Percentiles rank a stretch among this genome's conserved stretches.
Conservation (phyloP, 2,329 filamentous ascomycete genomes). For the Aspergillus niger region DNA sequence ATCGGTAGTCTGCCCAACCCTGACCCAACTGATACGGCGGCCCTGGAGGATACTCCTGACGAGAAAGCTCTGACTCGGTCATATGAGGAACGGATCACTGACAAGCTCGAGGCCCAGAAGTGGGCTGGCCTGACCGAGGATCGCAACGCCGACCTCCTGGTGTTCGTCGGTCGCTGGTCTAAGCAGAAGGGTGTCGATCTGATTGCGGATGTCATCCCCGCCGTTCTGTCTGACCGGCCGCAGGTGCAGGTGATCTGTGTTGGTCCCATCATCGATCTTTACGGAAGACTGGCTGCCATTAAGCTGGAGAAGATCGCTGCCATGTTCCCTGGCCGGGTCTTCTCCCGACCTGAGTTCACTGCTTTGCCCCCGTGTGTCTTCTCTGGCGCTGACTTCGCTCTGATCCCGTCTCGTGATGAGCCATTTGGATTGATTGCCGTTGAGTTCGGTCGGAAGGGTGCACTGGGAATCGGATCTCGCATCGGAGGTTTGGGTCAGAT, state of each 20-base stretch:
- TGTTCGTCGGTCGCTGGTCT: constrained; percentile 68
- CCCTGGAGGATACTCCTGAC: constrained; percentile 53
- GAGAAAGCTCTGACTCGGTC: constrained; percentile 52
- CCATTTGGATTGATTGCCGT: constrained; percentile 69
- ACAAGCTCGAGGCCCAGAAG: constrained; percentile 64
- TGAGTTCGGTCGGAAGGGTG: constrained; percentile 68
- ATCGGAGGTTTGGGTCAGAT: constrained; percentile 68
- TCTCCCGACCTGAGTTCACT: constrained; percentile 68
- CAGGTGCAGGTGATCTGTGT: constrained; percentile 63
- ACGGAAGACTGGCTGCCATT: constrained; percentile 66
- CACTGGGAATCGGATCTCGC: constrained; percentile 64
- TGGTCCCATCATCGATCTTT: constrained; percentile 66
- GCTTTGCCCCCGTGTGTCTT: constrained; percentile 66
- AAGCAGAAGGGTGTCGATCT: constrained; percentile 69
- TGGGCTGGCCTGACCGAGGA: constrained; percentile 66
- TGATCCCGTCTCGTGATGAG: constrained; percentile 68
- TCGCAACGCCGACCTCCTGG: constrained; percentile 63
- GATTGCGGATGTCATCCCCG: constrained; percentile 67
- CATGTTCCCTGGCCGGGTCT: constrained; percentile 64
- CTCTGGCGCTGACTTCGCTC: constrained; percentile 65
- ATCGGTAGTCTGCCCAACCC: constrained; percentile 65
- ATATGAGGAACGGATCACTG: constrained; percentile 52
- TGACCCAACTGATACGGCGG: constrained; percentile 57
- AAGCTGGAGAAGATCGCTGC: constrained; percentile 66
- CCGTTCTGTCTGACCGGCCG: constrained; percentile 60